phyloP scores from a whole-genome alignment of 306 rosid genomes.

The Casuarina glauca region DNA sequence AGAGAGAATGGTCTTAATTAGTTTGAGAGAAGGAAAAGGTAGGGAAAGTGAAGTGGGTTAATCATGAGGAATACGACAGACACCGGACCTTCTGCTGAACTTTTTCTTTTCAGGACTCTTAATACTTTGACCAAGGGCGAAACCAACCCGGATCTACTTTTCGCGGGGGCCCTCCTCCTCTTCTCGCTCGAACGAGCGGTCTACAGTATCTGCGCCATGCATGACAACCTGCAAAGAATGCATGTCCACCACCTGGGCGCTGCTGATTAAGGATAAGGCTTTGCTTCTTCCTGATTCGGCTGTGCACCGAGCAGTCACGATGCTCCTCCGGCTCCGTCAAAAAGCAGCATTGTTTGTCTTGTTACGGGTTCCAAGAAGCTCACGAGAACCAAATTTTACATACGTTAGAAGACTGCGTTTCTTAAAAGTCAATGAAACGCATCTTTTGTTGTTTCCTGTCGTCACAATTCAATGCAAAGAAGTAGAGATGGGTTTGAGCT shows the following conservation, averaged over 20 bases:
- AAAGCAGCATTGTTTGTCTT: background rate
- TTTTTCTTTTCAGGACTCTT: conserved; percentile 10
- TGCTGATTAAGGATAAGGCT: background rate
- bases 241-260: background rate
- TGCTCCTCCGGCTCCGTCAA: background rate
- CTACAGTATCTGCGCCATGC: background rate
- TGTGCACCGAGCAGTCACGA: background rate
- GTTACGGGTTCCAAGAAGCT: background rate
- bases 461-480: no score
- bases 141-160: background rate
- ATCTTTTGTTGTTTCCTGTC: background rate
- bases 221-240: background rate
- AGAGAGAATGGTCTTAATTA: background rate
- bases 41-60: background rate
- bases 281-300: background rate
- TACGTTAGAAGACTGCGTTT: no score
- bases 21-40: background rate
- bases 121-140: conserved; percentile 19
- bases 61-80: conserved; percentile 15
- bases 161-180: conserved; percentile 20
- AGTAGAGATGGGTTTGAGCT: no score
- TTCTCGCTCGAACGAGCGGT: no score
- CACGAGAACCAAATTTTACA: background rate
- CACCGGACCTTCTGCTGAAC: background rate
- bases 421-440: background rate